Base-by-base conservation (phyloP, 192 early-diverging fungal genomes). In the Coemansia brasiliensis region DNA sequence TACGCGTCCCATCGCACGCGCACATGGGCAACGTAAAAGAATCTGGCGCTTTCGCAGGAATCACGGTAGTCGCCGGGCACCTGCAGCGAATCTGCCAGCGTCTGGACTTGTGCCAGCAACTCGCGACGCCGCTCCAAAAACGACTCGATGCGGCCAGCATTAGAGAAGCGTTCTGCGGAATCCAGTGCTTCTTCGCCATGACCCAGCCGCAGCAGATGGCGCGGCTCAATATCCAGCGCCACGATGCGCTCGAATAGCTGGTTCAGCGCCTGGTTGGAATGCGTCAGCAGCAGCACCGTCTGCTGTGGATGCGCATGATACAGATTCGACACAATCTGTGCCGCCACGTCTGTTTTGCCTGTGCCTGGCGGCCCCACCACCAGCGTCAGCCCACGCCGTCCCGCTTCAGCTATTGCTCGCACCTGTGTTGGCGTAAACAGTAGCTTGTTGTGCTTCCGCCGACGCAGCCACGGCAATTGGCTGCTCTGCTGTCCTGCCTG, bases 241-340 rank as follows among this genome's bases (percentile, higher is more conserved):
- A 90, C 86, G 52, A 99, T 96, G 63, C 98, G 98, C 69, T 92
- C 94, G 63, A 99, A 98, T 38, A 99, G 83, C 55, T 98, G 96
- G 78, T 98, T 98, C 37, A 99, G 81, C n/a, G 96, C 96, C 72
- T 97, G 95, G 72, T 98, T 98, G 39, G 92, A 95, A 63, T 96
- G 94, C 3, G 98, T 96, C 11, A 99, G 82, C 4, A 99, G 72
- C 18, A 99, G 83, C 13, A 89, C 98, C 43, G 92, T 95, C 63
- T 98, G 88, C 12, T 86, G 76, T 1, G 94, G 93, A 61, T 76
- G 86, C 54, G 91, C 92, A 80, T 96, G 94, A 67, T 98, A 98
- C 37, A 98, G 72, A 59, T 96, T 98, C 67, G 91, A 82, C 57
- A 97, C 90, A 20, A 95, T 93, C 72, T 99, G 95, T 10, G 95